phyloP scores from a whole-genome alignment of 2,329 filamentous ascomycete genomes.

The Colletotrichum ledebouriae region DNA sequence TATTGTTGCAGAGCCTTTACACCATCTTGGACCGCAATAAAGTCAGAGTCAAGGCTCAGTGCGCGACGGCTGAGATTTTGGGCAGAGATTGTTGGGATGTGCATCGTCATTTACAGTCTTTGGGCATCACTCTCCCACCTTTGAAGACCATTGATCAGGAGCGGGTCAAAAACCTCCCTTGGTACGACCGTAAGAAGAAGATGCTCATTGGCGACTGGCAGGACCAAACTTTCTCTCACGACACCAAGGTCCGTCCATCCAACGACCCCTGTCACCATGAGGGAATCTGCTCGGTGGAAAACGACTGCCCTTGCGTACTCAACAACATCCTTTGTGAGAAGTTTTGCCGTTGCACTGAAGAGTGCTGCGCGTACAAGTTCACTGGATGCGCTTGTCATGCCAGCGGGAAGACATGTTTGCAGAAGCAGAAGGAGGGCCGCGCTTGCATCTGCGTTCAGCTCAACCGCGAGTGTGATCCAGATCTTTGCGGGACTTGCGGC shows the following conservation, averaged over 20 bases:
- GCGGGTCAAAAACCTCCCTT: constrained; percentile 61
- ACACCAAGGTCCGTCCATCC: constrained; percentile 68
- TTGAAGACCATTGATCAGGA: constrained; percentile 45
- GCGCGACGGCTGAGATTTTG: constrained; percentile 63
- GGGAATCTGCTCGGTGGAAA: constrained; percentile 71
- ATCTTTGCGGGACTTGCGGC: constrained; percentile 79
- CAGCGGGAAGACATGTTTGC: constrained; percentile 69
- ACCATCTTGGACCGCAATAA: constrained; percentile 58
- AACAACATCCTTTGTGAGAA: constrained; percentile 78
- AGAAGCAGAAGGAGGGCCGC: constrained; percentile 66
- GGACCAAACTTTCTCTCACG: constrained; percentile 66
- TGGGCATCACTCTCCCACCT: constrained; percentile 53
- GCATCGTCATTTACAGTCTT: constrained; percentile 57
- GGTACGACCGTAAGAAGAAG: constrained; percentile 71
- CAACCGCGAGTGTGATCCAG: constrained; percentile 85
- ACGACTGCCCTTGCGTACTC: constrained; percentile 73
- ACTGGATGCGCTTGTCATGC: constrained; percentile 75
- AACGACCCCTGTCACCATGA: constrained; percentile 78
- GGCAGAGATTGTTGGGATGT: constrained; percentile 67
- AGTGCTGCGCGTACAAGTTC: constrained; percentile 73
- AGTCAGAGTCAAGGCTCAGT: constrained; percentile 59
- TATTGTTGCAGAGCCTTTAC: constrained; percentile 62
- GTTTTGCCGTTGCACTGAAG: constrained; percentile 74
- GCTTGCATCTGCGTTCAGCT: constrained; percentile 79
- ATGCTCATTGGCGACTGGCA: constrained; percentile 67